Evolutionary conservation across 352 stramenopile species (phyloP).

Genomic region (Globisporangium nunn): DNA sequence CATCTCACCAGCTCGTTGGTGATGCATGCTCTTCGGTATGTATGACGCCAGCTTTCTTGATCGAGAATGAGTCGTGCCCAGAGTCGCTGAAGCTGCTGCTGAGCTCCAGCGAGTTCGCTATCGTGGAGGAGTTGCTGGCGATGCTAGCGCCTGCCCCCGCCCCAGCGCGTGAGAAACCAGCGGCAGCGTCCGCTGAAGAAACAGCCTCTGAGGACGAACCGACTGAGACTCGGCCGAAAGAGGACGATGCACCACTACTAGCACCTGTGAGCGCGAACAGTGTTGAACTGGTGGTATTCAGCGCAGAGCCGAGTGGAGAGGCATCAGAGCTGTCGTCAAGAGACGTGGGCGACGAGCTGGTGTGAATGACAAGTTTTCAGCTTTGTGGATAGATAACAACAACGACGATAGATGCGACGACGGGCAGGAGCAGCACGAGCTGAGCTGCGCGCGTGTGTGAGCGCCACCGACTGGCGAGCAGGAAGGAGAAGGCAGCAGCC

Average conservation of each 20-base stretch:
- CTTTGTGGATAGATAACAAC: constrained; percentile 1
- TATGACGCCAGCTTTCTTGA: constrained; percentile 18
- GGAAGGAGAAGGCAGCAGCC: background rate
- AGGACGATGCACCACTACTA: too few species aligned
- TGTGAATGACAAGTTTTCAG: background rate
- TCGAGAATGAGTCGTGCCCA: constrained; percentile 21
- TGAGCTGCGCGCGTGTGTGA: too few species aligned
- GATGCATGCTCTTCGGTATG: background rate
- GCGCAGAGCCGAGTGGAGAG: background rate
- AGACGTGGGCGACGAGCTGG: background rate
- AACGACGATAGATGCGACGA: background rate
- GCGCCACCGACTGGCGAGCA: too few species aligned
- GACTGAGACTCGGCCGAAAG: background rate
- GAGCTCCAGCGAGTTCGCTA: constrained; percentile 13
- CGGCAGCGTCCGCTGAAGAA: background rate
- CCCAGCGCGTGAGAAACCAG: constrained; percentile 3
- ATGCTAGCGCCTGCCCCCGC: constrained; percentile 17
- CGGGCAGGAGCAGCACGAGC: too few species aligned
- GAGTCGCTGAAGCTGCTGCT: constrained; percentile 19
- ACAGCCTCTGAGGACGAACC: background rate
- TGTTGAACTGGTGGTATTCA: background rate
- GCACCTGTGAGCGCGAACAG: background rate
- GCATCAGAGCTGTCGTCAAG: background rate
- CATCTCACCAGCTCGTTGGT: background rate
- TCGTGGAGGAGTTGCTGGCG: constrained; percentile 22